These are phyloP conservation scores for Botrytis paeoniae DNA, from an alignment of 2,329 filamentous ascomycete species.

Conservation along the genomic window DNA sequence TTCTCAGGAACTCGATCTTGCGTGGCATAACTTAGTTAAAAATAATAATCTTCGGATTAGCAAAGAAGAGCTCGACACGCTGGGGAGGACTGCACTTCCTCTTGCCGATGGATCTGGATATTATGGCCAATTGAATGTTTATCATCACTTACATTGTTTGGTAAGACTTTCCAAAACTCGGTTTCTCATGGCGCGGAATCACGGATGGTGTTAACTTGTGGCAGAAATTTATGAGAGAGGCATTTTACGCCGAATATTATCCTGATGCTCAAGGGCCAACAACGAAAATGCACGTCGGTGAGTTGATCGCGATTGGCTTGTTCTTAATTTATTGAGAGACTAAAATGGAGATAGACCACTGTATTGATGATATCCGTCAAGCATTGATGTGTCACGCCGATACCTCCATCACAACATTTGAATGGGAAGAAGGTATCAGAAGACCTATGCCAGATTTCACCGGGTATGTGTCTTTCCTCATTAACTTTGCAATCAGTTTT, in stretches of 20 bases:
- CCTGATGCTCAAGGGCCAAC: conserved; percentile 9
- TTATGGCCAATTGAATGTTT: background rate
- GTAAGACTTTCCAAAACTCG: background rate
- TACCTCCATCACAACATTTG: conserved; percentile 9
- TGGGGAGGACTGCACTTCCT: background rate
- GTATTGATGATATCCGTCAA: conserved; percentile 15
- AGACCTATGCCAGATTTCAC: conserved; percentile 6
- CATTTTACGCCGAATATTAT: conserved; percentile 13
- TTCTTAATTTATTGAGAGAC: background rate
- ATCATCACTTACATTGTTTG: conserved; percentile 18
- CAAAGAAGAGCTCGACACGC: background rate
- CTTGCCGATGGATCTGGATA: conserved; percentile 12
- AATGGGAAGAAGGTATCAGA: background rate
- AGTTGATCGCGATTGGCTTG: background rate
- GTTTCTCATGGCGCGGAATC: too few relatives aligned
- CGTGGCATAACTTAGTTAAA: conserved; percentile 1
- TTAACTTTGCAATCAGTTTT: too few relatives aligned
- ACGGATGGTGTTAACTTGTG: background rate
- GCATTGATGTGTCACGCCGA: conserved; percentile 14
- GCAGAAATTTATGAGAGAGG: conserved; percentile 15
- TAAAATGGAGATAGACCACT: conserved; percentile 6
- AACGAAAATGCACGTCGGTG: conserved; percentile 13
- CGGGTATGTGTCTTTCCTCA: background rate
- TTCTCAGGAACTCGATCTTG: background rate
- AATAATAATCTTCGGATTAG: conserved; percentile 7